A percentile compares a stretch with the other conserved stretches of the same genome.
Conservation (phyloP, 2,329 filamentous ascomycete genomes). For the Xylariaceae sp. region DNA sequence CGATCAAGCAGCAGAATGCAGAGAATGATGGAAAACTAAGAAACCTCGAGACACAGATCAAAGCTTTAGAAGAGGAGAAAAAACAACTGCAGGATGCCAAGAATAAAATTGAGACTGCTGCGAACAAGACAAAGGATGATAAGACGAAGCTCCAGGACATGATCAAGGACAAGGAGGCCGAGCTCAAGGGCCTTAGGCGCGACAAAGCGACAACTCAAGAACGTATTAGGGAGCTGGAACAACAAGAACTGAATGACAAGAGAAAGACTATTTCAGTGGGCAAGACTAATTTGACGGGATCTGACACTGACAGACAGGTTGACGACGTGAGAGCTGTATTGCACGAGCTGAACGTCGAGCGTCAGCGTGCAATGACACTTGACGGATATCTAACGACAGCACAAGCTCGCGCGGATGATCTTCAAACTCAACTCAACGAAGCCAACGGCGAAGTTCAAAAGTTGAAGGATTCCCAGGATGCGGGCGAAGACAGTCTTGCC, state of each 20-base stretch:
- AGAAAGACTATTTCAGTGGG: background rate
- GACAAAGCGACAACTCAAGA: background rate
- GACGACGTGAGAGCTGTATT: background rate
- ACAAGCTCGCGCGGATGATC: background rate
- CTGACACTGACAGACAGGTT: background rate
- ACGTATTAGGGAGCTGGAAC: conserved; percentile 4
- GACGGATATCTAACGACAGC: background rate
- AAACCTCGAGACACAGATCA: background rate
- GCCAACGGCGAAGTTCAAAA: background rate
- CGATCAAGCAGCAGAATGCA: too few relatives aligned
- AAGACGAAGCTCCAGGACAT: background rate
- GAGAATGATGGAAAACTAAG: background rate
- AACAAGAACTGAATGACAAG: background rate
- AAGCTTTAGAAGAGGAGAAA: background rate
- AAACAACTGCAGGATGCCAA: background rate
- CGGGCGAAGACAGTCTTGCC: background rate
- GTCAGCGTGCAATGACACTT: too few relatives aligned
- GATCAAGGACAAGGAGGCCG: background rate
- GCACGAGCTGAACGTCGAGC: background rate
- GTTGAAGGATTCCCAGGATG: background rate
- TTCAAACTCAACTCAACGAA: background rate
- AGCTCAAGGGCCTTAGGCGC: background rate
- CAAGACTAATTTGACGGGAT: background rate
- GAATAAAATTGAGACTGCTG: background rate
- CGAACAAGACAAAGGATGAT: background rate